These are phyloP conservation scores for Carnegiea gigantea DNA, from an alignment of 179 eudicot species.

Conservation along the genomic window DNA sequence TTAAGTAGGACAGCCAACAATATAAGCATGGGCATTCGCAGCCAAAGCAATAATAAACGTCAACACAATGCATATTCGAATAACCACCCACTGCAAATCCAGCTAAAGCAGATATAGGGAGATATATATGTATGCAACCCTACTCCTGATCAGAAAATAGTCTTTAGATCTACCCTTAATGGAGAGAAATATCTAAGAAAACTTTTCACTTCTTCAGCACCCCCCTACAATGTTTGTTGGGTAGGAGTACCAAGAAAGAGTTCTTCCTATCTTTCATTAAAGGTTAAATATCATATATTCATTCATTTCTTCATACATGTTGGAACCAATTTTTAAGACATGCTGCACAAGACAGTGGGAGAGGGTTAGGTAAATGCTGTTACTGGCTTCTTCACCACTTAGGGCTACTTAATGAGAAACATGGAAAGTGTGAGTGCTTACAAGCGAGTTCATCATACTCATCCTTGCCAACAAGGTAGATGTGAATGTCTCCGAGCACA, in stretches of 20 bases:
- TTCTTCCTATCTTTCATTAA: too few species aligned
- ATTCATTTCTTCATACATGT: neutral
- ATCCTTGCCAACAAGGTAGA: constrained; percentile 94
- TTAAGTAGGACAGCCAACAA: constrained; percentile 28
- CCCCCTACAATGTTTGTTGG: too few species aligned
- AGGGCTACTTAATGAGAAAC: neutral
- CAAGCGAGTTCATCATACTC: constrained; percentile 97
- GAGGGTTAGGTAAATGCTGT: neutral
- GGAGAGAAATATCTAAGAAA: neutral
- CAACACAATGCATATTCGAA: neutral
- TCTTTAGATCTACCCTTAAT: neutral
- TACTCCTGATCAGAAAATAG: too few species aligned
- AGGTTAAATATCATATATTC: neutral
- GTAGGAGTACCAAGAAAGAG: too few species aligned
- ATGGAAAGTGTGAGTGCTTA: constrained; percentile 41
- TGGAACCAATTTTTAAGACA: too few species aligned
- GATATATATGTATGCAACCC: neutral
- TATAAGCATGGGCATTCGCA: neutral
- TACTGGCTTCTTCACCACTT: neutral
- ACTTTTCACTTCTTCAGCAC: neutral
- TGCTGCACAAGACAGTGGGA: neutral
- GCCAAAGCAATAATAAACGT: neutral
- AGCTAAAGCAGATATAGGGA: neutral
- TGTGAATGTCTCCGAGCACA: constrained; percentile 89
- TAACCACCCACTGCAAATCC: neutral